Base-by-base conservation (phyloP, 768 basidiomycete genomes). In the Flagelloscypha sp. region DNA sequence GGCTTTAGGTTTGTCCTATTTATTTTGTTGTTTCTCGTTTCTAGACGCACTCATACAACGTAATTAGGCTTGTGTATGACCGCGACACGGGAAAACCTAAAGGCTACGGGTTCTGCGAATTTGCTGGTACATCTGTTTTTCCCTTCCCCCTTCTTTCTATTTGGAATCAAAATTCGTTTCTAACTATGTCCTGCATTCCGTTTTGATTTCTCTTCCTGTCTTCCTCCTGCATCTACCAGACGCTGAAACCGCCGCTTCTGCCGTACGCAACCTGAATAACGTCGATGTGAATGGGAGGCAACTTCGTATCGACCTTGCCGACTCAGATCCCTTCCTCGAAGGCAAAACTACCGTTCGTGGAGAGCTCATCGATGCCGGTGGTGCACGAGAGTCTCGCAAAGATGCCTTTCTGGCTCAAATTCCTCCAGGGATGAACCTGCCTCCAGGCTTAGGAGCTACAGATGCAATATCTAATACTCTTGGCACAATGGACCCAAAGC, bases 91-190 rank as follows among this genome's bases (percentile, higher is more conserved):
- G 88, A 36, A 93, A 93, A 55, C 87, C 90, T 33, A 83, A 81
- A 60, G 90, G 90, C 19, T 94, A 92, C 57, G 90, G 89, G 15
- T 89, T 89, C 53, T 89, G 87, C 66, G 87, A 90, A 74, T 92
- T 87, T 50, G 75, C 82, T 46, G 88, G 86, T 88, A 74, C 64
- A 70, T 67, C 53, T 58, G 52, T 56, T 53, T 61, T 54, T 53
- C 46, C 35, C 17, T 21, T 23, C 21, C 19, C 25, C 12, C 24
- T 12, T 29, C 17, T 25, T 13, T 27, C 20, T 33, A 7, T 13
- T 21, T 28, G 12, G 13, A 22, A 10, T 15, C 29, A 22, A 27
- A 20, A 11, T 8, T 30, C 22, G 25, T 21, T 23, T 17, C 23
- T 15, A 47, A 12, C 11, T n/a, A 18, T 37, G 11, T 37, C 32